Base-by-base conservation (phyloP, 2,329 filamentous ascomycete species). In the Tothia fuscella region DNA sequence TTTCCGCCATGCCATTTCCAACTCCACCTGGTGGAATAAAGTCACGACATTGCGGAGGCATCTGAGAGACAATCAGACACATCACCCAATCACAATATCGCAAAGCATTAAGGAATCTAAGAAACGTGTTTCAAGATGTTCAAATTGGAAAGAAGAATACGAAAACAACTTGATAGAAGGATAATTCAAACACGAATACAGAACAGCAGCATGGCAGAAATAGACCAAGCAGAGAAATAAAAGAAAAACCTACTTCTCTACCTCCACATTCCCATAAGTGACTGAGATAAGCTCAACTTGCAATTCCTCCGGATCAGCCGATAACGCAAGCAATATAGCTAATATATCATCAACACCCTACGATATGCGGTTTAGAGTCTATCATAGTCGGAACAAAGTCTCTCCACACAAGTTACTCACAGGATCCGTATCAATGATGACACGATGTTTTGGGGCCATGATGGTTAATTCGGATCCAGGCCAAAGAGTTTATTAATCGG, bases 401-500 rank as follows among this genome's bases (percentile, higher is more conserved):
- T 20, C 28, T 6, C 1, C 4, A 25, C 6, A 13, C 6, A 30
- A 13, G 10, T 6, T 20, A 48, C 59, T 50, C 68, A 84, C 88
- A 65, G 89, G 89, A 58, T 96, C 91, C 2, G 89, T 96, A 57
- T 98, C 91, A 54, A 98, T 91, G 53, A 98, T 95, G 51, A 98
- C 80, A 54, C 81, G 65, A 36, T 62, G 62, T 3, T 42, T 44
- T 6, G 62, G 59, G 2, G 61, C 55, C 63, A 68, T 67, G 10
- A 38, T 57, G 22, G 7, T 10, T 9, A 34, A 34, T n/a, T n/a
- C n/a, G n/a, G n/a, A n/a, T n/a, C n/a, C n/a, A n/a, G n/a, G n/a
- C n/a, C n/a, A n/a, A n/a, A n/a, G n/a, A n/a, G n/a, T n/a, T n/a
- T n/a, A n/a, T n/a, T n/a, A n/a, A n/a, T n/a, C n/a, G n/a, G n/a